Evolutionary conservation across 768 basidiomycete species (phyloP).

Genomic region (Goffeauzyma gilvescens): DNA sequence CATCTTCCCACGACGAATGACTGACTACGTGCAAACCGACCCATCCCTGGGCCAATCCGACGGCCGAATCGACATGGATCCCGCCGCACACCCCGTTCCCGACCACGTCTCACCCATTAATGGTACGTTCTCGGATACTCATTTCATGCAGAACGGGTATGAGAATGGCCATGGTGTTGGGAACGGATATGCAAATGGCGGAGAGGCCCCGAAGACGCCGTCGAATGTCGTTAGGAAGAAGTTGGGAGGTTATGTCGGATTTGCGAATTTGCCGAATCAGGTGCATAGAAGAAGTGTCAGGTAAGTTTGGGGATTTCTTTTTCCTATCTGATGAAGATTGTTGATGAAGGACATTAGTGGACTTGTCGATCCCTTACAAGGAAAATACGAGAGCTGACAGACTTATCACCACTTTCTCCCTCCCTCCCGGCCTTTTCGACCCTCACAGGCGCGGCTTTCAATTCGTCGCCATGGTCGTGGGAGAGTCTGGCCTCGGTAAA

Average conservation of each 20-base stretch:
- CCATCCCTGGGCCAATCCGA: no score
- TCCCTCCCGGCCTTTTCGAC: no score
- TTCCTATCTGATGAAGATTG: neutral
- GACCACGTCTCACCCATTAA: no score
- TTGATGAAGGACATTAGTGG: neutral
- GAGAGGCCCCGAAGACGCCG: neutral
- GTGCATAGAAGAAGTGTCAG: constrained; percentile 95
- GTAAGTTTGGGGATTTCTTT: constrained; percentile 38
- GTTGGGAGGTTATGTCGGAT: constrained; percentile 32
- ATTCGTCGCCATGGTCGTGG: constrained; percentile 97
- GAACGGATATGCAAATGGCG: neutral
- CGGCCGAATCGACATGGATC: no score
- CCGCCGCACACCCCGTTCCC: no score
- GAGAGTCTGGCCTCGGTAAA: constrained; percentile 93
- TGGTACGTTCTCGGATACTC: neutral
- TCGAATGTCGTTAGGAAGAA: constrained; percentile 21
- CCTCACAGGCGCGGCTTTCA: constrained; percentile 49
- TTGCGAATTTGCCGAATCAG: constrained; percentile 97
- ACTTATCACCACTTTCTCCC: neutral
- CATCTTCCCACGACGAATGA: no score
- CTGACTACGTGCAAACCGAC: no score
- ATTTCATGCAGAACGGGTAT: neutral
- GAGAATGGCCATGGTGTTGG: constrained; percentile 3
- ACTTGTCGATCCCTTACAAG: no score
- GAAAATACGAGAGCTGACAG: no score